phyloP scores from a whole-genome alignment of 2,329 filamentous ascomycete genomes.

The Curvularia eragrostidis region DNA sequence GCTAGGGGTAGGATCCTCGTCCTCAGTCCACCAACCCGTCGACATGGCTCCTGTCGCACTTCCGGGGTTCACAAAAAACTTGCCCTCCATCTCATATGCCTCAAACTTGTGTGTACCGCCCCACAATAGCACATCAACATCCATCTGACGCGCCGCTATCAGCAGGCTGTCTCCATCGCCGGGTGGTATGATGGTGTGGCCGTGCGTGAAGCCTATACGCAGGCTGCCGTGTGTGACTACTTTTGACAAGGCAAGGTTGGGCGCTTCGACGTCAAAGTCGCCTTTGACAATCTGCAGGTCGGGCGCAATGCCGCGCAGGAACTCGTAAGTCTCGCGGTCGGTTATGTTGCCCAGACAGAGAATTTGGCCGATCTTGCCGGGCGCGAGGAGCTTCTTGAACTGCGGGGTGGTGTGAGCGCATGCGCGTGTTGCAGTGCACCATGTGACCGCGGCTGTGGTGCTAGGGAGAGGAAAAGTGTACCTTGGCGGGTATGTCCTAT shows the following conservation, averaged over 20 bases:
- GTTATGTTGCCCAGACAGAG: conserved; percentile 66
- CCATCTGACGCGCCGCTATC: conserved; percentile 74
- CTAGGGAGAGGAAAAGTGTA: conserved; percentile 26
- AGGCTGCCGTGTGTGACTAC: conserved; percentile 73
- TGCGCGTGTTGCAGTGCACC: conserved; percentile 6
- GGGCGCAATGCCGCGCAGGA: conserved; percentile 62
- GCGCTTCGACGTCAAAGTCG: conserved; percentile 72
- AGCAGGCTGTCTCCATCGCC: conserved; percentile 70
- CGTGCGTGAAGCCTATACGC: conserved; percentile 73
- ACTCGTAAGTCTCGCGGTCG: conserved; percentile 63
- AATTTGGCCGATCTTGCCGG: conserved; percentile 65
- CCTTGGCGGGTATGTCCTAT: conserved; percentile 53
- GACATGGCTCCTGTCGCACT: conserved; percentile 71
- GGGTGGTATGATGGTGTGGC: conserved; percentile 73
- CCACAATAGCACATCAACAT: conserved; percentile 73
- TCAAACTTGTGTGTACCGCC: conserved; percentile 74
- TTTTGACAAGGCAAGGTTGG: conserved; percentile 69
- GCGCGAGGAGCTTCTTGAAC: conserved; percentile 64
- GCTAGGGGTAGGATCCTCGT: conserved; percentile 77
- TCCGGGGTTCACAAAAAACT: conserved; percentile 74
- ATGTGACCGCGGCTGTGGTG: conserved; percentile 1
- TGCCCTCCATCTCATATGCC: conserved; percentile 74
- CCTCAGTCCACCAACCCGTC: conserved; percentile 64
- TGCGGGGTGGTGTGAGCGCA: conserved; percentile 22
- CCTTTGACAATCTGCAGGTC: conserved; percentile 75